Evolutionary conservation across 208 protist species (phyloP).

Genomic region (Acanthamoeba triangularis): DNA sequence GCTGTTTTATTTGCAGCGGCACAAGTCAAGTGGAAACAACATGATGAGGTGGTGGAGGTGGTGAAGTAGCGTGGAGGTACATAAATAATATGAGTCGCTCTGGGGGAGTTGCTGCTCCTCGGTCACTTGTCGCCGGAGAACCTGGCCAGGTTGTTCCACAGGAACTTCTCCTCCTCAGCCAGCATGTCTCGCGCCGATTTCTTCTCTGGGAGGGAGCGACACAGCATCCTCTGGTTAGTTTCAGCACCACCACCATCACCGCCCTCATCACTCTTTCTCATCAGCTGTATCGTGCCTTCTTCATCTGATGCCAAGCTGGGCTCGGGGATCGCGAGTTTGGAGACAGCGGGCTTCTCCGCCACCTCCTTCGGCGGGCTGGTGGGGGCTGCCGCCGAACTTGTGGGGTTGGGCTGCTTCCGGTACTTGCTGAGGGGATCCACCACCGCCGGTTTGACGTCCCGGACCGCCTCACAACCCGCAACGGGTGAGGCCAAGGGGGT

Average conservation of each 20-base stretch:
- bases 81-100: background rate
- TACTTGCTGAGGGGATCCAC: background rate
- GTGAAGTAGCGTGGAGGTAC: no score
- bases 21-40: no score
- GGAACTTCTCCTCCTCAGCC: slow-evolving; percentile 7
- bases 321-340: background rate
- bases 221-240: background rate
- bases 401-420: background rate
- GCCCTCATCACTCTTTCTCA: no score
- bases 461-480: background rate
- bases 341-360: background rate
- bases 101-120: background rate
- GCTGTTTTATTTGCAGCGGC: no score
- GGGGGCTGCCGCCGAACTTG: background rate
- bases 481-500: no score
- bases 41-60: no score
- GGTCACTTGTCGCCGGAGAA: background rate
- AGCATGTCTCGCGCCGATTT: background rate
- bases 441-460: background rate
- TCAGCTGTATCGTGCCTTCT: no score
- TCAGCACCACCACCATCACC: background rate
- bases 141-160: slow-evolving; percentile 24
- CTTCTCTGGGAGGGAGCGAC: background rate
- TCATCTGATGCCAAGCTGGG: no score
- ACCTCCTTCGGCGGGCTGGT: background rate